These are phyloP conservation scores for Solanum tarapatanum DNA, from an alignment of 257 asterid genomes.

Conservation along the genomic window DNA sequence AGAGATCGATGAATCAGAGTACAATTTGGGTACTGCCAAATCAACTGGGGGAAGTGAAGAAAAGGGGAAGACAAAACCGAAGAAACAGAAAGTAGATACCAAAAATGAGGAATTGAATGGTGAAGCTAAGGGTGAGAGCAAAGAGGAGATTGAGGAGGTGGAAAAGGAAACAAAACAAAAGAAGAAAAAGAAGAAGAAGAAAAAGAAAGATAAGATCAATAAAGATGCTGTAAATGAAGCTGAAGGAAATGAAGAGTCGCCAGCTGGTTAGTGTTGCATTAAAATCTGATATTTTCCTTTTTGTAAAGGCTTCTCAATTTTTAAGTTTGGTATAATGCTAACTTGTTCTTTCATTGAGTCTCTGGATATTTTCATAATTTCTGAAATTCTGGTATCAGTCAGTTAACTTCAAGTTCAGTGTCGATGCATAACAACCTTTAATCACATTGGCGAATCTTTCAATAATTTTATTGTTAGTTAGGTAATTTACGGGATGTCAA, in stretches of 20 bases:
- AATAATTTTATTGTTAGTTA: background rate
- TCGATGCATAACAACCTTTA: background rate
- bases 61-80: conserved; percentile 22
- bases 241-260: conserved; percentile 20
- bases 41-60: conserved; percentile 10
- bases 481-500: background rate
- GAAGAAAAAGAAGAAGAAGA: conserved; percentile 30
- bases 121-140: conserved; percentile 15
- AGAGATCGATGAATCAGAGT: conserved; percentile 78
- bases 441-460: background rate
- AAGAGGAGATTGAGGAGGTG: conserved; percentile 21
- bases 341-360: background rate
- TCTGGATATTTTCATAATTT: background rate
- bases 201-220: conserved; percentile 16
- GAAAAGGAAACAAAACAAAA: conserved; percentile 23
- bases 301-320: background rate
- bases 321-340: background rate
- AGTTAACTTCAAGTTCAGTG: background rate
- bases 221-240: conserved; percentile 7
- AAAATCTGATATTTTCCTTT: background rate
- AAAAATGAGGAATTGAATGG: conserved; percentile 9
- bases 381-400: background rate
- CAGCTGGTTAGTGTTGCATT: conserved; percentile 36
- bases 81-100: conserved; percentile 26
- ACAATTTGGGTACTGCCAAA: conserved; percentile 46